These are phyloP conservation scores for Gymnopilus dilepis DNA, from an alignment of 768 basidiomycete genomes.

Conservation along the genomic window DNA sequence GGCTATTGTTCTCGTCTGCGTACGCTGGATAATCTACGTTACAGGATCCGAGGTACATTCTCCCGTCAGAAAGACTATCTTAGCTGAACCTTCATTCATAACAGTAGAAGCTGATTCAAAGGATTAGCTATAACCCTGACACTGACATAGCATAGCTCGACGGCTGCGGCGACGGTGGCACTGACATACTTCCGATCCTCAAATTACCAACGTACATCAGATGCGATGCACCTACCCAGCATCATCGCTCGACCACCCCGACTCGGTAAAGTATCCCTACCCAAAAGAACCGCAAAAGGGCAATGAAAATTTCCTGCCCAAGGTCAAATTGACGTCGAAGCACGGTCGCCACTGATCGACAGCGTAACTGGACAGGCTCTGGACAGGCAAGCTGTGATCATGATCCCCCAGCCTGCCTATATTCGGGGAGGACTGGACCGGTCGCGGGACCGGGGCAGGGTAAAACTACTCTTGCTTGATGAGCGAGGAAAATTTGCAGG, in stretches of 20 bases:
- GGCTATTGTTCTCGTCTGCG: neutral
- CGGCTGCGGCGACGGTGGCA: neutral
- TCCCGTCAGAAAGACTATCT: too few relatives aligned
- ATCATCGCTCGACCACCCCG: neutral
- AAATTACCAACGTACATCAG: neutral
- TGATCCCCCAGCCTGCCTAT: too few relatives aligned
- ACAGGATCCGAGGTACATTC: too few relatives aligned
- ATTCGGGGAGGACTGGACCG: neutral
- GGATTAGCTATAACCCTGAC: neutral
- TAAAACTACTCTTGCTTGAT: neutral
- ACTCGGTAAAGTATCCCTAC: neutral
- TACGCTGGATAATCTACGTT: neutral
- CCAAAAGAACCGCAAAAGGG: too few relatives aligned
- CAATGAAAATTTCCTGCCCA: neutral
- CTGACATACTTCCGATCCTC: neutral
- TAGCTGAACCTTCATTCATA: too few relatives aligned
- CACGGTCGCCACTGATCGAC: conserved; percentile 6
- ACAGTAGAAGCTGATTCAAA: neutral
- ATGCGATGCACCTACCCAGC: neutral
- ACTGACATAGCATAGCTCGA: too few relatives aligned
- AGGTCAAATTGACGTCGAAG: conserved; percentile 3
- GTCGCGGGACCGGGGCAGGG: neutral
- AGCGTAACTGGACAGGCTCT: neutral
- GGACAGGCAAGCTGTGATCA: neutral
- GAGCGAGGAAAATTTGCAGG: too few relatives aligned